Base-by-base conservation (phyloP, 805 yeast species). In the Saccharomycopsis fibuligera region DNA sequence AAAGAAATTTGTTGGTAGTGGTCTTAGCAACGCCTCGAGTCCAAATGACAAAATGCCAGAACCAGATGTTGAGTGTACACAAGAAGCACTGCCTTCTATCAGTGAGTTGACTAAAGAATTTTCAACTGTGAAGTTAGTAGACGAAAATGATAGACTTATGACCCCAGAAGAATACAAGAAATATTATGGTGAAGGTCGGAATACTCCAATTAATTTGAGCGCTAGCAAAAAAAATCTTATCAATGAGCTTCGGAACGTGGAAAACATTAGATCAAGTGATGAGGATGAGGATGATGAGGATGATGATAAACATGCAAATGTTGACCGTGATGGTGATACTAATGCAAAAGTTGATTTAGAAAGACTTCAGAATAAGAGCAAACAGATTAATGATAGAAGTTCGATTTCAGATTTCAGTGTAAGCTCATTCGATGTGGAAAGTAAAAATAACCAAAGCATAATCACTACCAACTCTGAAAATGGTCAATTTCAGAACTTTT, bases 111-210 rank as follows among this genome's bases (percentile, higher is more conserved):
- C 38, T 14, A 46, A 46, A 31, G 33, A 35, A 23, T 25, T 40
- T 17, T 48, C 52, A 1, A 49, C 52, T 2, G 53, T 52, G 35
- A 52, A 47, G 19, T 44, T 52, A 19, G 55, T 52, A 5, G 49
- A 52, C 22, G 42, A 24, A 12, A 47, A 46, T 47, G 55, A 52
- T n/a, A 41, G 36, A 25, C 27, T 52, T 19, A 35, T 43, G 39
- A 52, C 55, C 10, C 55, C 55, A 3, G 55, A 52, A 35, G 53
- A 45, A 24, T 52, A 52, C 35, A 49, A 44, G 27, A 41, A 35
- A 8, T 37, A 19, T 25, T 25, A 37, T 12, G 33, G 23, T 38
- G 48, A 35, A 22, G 37, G 33, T 10, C 17, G 23, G 21, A n/a
- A 19, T 9, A 43, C 38, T 29, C 35, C 39, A 30, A n/a, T 35